phyloP scores from a whole-genome alignment of 371 early-diverging fungal genomes.

The Aphelidium insulamus region DNA sequence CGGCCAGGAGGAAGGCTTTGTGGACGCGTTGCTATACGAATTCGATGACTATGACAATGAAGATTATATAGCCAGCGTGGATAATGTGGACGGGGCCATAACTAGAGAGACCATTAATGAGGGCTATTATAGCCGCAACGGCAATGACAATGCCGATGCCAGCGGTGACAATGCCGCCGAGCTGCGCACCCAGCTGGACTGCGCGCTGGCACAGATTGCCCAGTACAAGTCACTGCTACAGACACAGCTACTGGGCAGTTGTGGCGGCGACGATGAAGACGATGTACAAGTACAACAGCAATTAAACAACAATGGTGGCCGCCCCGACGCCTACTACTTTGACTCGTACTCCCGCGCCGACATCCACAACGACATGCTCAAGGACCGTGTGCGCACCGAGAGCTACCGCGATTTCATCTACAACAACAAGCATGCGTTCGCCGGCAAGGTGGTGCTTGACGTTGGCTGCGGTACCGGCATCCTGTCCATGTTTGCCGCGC shows the following conservation, averaged over 20 bases:
- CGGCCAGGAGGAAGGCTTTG: no score
- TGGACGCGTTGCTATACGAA: no score
- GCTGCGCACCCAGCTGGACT: no score
- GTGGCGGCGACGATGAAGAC: not conserved
- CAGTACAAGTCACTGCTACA: not conserved
- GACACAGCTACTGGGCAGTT: not conserved
- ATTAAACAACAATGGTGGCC: not conserved
- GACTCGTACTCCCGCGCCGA: conserved; percentile 3
- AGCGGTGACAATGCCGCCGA: no score
- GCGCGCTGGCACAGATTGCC: not conserved
- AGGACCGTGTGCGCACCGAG: conserved; percentile 59
- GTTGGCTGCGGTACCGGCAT: conserved; percentile 61
- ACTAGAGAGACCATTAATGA: no score
- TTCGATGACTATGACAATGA: no score
- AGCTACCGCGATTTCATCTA: conserved; percentile 57
- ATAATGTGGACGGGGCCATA: no score
- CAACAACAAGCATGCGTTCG: conserved; percentile 60
- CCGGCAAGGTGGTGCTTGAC: conserved; percentile 57
- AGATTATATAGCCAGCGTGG: no score
- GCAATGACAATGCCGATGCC: no score
- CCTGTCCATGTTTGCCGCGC: conserved; percentile 53
- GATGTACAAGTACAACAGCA: not conserved
- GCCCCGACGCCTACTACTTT: not conserved
- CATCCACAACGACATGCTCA: conserved; percentile 34
- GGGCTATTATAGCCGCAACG: no score